These are phyloP conservation scores for Davidsoniella eucalypti DNA, from an alignment of 2,329 filamentous ascomycete species.

Conservation along the genomic window DNA sequence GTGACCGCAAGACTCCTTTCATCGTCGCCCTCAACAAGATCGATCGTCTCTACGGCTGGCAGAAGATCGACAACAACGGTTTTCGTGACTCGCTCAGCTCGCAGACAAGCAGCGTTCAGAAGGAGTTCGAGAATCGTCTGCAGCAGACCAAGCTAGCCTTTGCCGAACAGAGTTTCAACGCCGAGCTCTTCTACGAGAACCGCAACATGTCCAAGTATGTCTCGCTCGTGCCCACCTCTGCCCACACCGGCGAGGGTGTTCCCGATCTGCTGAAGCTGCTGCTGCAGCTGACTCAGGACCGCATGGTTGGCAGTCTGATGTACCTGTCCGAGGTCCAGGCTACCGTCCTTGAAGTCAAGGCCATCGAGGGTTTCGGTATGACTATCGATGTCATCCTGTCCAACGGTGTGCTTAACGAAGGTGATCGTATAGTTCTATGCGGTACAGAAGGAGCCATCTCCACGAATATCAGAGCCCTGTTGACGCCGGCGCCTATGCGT, in stretches of 20 bases:
- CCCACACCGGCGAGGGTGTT: constrained; percentile 97
- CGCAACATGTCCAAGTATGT: constrained; percentile 91
- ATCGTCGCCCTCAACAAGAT: constrained; percentile 99
- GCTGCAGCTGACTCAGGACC: constrained; percentile 79
- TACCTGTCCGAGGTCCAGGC: constrained; percentile 96
- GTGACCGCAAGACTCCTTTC: constrained; percentile 91
- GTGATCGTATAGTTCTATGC: constrained; percentile 85
- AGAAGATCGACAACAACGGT: constrained; percentile 95
- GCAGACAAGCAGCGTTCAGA: constrained; percentile 84
- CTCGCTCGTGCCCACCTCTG: constrained; percentile 92
- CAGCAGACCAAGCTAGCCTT: constrained; percentile 87
- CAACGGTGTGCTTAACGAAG: constrained; percentile 87
- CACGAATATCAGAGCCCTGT: constrained; percentile 84
- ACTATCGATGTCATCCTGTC: constrained; percentile 95
- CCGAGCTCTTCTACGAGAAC: constrained; percentile 93
- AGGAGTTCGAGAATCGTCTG: constrained; percentile 82
- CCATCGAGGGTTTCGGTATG: constrained; percentile 95
- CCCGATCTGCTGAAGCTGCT: constrained; percentile 97
- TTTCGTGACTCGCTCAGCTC: constrained; percentile 83
- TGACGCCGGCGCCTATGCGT: constrained; percentile 84
- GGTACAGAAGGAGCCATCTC: constrained; percentile 92
- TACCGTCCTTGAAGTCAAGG: constrained; percentile 96
- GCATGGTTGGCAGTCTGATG: constrained; percentile 95
- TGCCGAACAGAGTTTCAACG: constrained; percentile 93
- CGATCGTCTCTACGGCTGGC: constrained; percentile 97